These are phyloP conservation scores for Saussurea involucrata DNA, from an alignment of 129 eudicot species.

Conservation along the genomic window DNA sequence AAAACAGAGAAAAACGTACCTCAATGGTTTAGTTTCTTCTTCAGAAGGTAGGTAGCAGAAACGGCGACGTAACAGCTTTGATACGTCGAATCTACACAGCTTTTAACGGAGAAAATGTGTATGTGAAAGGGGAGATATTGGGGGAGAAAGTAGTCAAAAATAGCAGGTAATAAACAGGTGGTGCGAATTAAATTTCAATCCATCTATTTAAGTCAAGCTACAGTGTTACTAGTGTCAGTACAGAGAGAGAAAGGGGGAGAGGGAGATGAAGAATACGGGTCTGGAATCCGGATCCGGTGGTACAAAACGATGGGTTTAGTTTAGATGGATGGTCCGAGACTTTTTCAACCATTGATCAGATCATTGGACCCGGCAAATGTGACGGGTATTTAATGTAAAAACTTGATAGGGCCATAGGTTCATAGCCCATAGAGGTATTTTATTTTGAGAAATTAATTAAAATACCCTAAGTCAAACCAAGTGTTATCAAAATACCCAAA, in stretches of 20 bases:
- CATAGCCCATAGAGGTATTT: too few species aligned
- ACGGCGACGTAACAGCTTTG: not conserved
- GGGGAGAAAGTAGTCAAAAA: slow-evolving; percentile 15
- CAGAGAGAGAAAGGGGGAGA: not conserved
- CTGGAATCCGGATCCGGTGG: not conserved
- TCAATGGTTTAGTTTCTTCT: not conserved
- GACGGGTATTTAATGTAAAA: not conserved
- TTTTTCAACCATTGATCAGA: not conserved
- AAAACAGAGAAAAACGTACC: slow-evolving; percentile 17
- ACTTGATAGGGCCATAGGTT: not conserved
- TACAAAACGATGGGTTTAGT: not conserved
- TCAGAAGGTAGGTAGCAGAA: not conserved
- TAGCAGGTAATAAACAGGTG: slow-evolving; percentile 14
- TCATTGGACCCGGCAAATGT: not conserved
- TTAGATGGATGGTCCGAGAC: not conserved
- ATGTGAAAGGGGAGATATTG: slow-evolving; percentile 8
- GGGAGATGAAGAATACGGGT: not conserved
- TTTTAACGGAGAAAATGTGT: slow-evolving; percentile 17
- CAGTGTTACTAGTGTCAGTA: slow-evolving; percentile 10
- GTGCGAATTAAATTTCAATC: slow-evolving; percentile 13
- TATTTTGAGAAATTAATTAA: too few species aligned
- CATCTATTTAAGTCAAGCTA: not conserved
- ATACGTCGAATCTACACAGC: not conserved
- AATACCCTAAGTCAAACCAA: too few species aligned
- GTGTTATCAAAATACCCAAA: too few species aligned